Base-by-base conservation (phyloP, 805 yeast species). In the Isabelozyma heimii region DNA sequence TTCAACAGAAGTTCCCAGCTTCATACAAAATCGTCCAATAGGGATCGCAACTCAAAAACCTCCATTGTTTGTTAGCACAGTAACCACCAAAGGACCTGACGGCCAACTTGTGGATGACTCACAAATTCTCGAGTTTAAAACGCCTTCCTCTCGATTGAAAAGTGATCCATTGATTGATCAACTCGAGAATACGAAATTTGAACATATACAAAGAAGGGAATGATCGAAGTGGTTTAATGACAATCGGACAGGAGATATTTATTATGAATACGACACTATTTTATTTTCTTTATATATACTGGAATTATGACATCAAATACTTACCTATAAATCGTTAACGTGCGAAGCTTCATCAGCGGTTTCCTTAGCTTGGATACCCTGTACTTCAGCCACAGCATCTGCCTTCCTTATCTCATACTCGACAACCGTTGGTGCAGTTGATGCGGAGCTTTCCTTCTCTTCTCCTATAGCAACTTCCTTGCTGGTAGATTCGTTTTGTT, bases 401-500 rank as follows among this genome's bases (percentile, higher is more conserved):
- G 24, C 24, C 24, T 20, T 20, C 2, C 6, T 20, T 20, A 6
- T 6, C 24, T 20, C 24, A 20, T 20, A 9, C 8, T 38, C 40
- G 14, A n/a, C 40, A 38, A 5, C 14, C 5, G 40, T 16, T 2
- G 24, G 24, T 7, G 17, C 40, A 38, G 17, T 38, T 15, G 30
- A 17, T 20, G 43, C 27, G 14, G 14, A 7, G 10, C 14, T 26
- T 3, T 40, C 43, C 16, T 30, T 40, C 17, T 40, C 43, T 15
- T 12, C 27, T 20, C 30, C 10, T 5, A 5, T 17, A 33, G 40
- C 16, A 37, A n/a, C 16, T 37, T 37, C 40, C 10, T 30, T 30
- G n/a, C 8, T 13, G n/a, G 10, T 8, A 8, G 40, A 47, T 37
- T 52, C 52, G 42, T 56, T 59, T 46, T 59, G 65, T 44, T 51